Evolutionary conservation across 176 grass and related monocot species (phyloP).

Genomic region (Aegilops umbellulata): DNA sequence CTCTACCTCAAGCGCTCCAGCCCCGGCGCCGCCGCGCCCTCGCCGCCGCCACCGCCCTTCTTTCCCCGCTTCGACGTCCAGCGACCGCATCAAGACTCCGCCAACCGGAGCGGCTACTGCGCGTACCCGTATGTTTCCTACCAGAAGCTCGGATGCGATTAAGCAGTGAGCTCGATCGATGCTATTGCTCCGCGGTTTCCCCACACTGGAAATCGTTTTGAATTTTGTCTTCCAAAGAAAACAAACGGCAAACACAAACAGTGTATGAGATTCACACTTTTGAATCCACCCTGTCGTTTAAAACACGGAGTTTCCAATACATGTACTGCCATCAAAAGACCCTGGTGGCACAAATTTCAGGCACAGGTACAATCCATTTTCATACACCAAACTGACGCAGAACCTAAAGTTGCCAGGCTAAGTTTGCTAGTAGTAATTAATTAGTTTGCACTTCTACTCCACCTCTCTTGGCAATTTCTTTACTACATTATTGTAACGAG

Average conservation of each 20-base stretch:
- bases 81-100: not conserved
- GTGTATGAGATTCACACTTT: not conserved
- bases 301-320: not conserved
- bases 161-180: slow-evolving; percentile 17
- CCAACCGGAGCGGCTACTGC: not conserved
- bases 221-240: not conserved
- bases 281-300: not conserved
- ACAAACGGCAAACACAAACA: not conserved
- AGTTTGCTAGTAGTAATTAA: not conserved
- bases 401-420: not conserved
- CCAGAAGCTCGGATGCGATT: not conserved
- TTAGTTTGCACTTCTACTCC: not conserved
- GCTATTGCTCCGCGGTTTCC: not conserved
- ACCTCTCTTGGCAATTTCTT: not conserved
- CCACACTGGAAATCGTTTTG: not conserved
- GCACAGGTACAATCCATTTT: not conserved
- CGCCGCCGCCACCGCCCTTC: not conserved
- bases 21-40: not conserved
- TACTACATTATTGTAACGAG: too few species aligned
- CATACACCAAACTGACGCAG: not conserved
- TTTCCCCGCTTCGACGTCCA: not conserved
- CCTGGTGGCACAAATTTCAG: not conserved
- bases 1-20: slow-evolving; percentile 79
- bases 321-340: not conserved
- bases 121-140: not conserved